Percentiles rank a stretch among this genome's conserved stretches.
phyloP scores from a whole-genome alignment of 2,329 filamentous ascomycete genomes.

The Fusarium sp. region DNA sequence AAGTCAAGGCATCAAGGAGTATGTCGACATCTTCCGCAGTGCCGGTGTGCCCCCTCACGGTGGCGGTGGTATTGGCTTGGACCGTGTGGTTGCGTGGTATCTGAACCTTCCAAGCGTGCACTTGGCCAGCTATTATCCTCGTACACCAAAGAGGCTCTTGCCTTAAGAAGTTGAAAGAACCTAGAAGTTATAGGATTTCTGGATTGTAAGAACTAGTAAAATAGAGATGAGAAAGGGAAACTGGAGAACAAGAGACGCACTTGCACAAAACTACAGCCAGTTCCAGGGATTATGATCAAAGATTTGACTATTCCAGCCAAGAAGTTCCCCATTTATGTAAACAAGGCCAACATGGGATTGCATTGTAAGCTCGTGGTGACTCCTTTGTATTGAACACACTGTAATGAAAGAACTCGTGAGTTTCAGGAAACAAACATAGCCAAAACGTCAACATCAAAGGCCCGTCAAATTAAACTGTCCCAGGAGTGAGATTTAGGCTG shows the following conservation, averaged over 20 bases:
- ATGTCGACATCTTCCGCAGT: slow-evolving; percentile 82
- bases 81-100: slow-evolving; percentile 82
- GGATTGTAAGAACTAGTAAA: slow-evolving; percentile 12
- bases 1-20: slow-evolving; percentile 83
- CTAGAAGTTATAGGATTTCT: background rate
- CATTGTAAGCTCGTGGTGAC: background rate
- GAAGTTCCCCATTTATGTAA: background rate
- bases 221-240: background rate
- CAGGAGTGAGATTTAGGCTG: background rate
- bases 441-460: background rate
- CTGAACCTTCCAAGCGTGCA: slow-evolving; percentile 70
- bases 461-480: background rate
- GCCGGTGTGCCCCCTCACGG: slow-evolving; percentile 92
- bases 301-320: background rate
- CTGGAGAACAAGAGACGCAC: background rate
- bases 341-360: background rate
- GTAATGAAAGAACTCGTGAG: background rate
- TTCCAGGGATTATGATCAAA: background rate
- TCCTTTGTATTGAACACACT: background rate
- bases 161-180: slow-evolving; percentile 52
- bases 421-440: background rate
- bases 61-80: slow-evolving; percentile 88
- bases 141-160: slow-evolving; percentile 69
- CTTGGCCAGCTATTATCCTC: slow-evolving; percentile 67
- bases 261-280: background rate